Percentiles rank a stretch among this genome's conserved stretches.
These are phyloP conservation scores for Puccinia novopanici DNA, from an alignment of 1,284 basidiomycete species.

Conservation along the genomic window DNA sequence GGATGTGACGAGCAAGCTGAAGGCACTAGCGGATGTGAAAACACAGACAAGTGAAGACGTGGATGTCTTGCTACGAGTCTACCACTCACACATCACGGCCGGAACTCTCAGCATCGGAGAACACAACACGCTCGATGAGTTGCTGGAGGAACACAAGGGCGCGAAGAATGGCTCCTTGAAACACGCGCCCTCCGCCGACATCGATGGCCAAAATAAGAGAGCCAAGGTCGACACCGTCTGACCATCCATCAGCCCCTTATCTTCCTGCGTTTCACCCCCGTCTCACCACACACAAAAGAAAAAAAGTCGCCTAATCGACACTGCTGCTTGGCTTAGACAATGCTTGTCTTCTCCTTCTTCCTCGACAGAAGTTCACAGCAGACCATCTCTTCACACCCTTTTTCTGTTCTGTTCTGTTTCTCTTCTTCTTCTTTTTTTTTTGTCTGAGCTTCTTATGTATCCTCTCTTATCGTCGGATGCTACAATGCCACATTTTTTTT, in stretches of 20 bases:
- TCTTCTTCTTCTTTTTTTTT: not conserved
- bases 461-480: not conserved
- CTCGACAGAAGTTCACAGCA: not conserved
- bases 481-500: not conserved
- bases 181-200: not conserved
- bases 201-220: conserved; percentile 17
- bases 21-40: conserved; percentile 96
- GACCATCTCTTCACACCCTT: not conserved
- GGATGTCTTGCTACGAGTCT: conserved; percentile 90
- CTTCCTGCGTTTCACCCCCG: not conserved
- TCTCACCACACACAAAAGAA: not conserved
- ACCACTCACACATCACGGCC: conserved; percentile 50
- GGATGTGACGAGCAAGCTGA: conserved; percentile 98
- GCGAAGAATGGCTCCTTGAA: conserved; percentile 12
- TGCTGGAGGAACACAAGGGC: conserved; percentile 51
- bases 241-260: not conserved
- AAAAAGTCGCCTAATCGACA: not conserved
- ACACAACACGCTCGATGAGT: conserved; percentile 43
- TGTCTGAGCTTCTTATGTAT: conserved; percentile 3
- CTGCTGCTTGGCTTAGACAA: not conserved
- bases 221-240: conserved; percentile 23
- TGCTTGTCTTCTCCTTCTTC: not conserved
- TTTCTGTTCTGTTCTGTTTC: too few relatives aligned
- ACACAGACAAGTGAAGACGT: conserved; percentile 99
- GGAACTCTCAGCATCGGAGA: conserved; percentile 48